Base-by-base conservation (phyloP, 768 basidiomycete genomes). In the Naganishia antarctica region DNA sequence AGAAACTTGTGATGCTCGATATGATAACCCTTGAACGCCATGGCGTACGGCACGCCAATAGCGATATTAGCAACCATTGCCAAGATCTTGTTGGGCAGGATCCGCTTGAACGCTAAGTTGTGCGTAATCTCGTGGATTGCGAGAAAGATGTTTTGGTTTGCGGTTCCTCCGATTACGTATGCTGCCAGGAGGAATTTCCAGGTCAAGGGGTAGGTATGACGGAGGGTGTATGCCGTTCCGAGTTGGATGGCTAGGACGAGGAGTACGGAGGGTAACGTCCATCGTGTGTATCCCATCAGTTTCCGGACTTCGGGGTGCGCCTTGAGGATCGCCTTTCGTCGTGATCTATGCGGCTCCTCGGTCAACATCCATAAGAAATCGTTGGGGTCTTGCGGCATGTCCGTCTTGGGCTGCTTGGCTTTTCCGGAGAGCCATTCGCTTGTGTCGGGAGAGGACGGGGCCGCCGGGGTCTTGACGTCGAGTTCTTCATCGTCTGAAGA, bases 91-190 rank as follows among this genome's bases (percentile, higher is more conserved):
- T 98, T 99, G 8, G 86, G 84, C 57, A 80, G 80, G 48, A 98
- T 83, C 25, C 87, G 82, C 66, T 82, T 84, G 80, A 97, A 98
- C 1, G 91, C 96, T 28, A 99, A 83, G 75, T 97, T 98, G 77
- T 99, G 96, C 1, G 93, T 96, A 66, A 99, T 96, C 74, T 99
- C 96, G 74, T 99, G 96, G 60, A 99, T 96, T 45, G 96, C 91
- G 50, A 99, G 84, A 79, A 99, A 99, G 41, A 94, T 83, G 76
- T 98, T 99, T 76, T 99, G 96, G 79, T 98, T 99, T 8, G 88
- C 87, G 0, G 94, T 97, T 3, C 91, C 96, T 1, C 96, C 96
- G 51, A 98, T 82, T 15, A 79, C 81, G 74, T 97, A 98, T 0
- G 94, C 91, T 13, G 81, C 81, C 64, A 87, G 68, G 63, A 97